Conservation (phyloP, 2,329 filamentous ascomycete genomes). For the Albophoma yamanashiensis region DNA sequence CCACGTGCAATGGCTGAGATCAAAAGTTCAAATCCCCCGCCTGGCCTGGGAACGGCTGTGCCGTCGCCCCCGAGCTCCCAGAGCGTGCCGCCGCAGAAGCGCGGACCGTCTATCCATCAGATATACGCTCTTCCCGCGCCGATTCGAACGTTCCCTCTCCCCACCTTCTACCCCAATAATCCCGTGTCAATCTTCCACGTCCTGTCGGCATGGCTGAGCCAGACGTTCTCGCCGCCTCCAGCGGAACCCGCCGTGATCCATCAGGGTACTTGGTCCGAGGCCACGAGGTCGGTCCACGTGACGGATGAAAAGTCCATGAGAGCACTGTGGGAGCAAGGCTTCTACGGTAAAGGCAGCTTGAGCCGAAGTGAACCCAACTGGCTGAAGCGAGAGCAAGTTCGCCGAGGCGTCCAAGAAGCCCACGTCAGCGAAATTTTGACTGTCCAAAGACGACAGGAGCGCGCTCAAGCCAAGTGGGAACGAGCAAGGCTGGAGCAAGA, state of each 20-base stretch:
- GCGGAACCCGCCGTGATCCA: conserved; percentile 56
- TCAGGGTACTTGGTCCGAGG: conserved; percentile 67
- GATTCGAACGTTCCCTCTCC: conserved; percentile 71
- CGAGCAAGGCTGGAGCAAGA: conserved; percentile 81
- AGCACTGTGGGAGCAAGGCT: conserved; percentile 90
- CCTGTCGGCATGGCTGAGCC: conserved; percentile 64
- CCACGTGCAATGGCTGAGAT: conserved; percentile 31
- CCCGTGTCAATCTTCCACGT: conserved; percentile 80
- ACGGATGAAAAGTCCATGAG: conserved; percentile 65
- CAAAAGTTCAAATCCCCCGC: conserved; percentile 12
- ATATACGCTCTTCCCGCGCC: conserved; percentile 78
- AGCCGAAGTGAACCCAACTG: conserved; percentile 94
- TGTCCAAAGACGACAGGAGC: conserved; percentile 63
- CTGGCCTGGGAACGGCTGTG: conserved; percentile 6
- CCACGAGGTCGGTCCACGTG: conserved; percentile 76
- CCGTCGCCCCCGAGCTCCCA: conserved; percentile 5
- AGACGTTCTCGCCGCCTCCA: conserved; percentile 56
- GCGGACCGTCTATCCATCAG: conserved; percentile 45
- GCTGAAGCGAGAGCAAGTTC: conserved; percentile 72
- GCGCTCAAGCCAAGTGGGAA: conserved; percentile 80
- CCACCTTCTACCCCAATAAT: conserved; percentile 83
- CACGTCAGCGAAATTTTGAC: conserved; percentile 79
- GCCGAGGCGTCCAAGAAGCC: conserved; percentile 50
- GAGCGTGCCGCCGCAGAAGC: conserved; percentile 14
- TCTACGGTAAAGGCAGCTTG: conserved; percentile 88